Evolutionary conservation across 352 stramenopile species (phyloP).

Genomic region (Peronospora destructor): DNA sequence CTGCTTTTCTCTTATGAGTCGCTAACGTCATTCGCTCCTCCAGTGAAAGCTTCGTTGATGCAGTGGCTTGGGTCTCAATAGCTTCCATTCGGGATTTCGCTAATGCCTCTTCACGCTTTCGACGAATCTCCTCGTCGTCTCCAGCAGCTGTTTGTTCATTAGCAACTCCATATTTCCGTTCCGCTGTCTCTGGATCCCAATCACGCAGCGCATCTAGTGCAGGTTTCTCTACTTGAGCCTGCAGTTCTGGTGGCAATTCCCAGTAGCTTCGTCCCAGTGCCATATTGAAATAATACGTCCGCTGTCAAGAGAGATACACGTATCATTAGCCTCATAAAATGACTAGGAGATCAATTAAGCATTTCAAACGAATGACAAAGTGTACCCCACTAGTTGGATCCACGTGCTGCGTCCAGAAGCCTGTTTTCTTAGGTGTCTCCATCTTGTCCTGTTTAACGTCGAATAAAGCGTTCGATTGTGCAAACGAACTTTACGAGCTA

Average conservation of each 20-base stretch:
- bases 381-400: conserved; percentile 50
- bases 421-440: conserved; percentile 41
- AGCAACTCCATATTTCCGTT: conserved; percentile 30
- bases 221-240: conserved; percentile 42
- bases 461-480: not conserved
- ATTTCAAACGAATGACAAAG: conserved; percentile 4
- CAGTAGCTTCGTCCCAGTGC: conserved; percentile 66
- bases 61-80: conserved; percentile 5
- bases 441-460: conserved; percentile 11
- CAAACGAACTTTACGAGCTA: conserved; percentile 15
- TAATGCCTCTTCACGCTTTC: conserved; percentile 38
- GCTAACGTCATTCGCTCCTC: conserved; percentile 59
- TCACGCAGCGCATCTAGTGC: conserved; percentile 40
- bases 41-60: conserved; percentile 22
- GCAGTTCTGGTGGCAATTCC: conserved; percentile 50
- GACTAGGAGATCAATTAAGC: not conserved
- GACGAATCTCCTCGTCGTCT: conserved; percentile 31
- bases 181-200: conserved; percentile 36
- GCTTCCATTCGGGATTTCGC: conserved; percentile 25
- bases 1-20: conserved; percentile 46
- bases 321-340: too few relatives aligned
- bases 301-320: conserved; percentile 22
- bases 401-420: conserved; percentile 71
- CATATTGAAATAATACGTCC: conserved; percentile 80
- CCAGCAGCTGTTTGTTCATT: conserved; percentile 4